Evolutionary conservation across 371 early-diverging fungal species (phyloP), one percentile per base, ranked within the genome.

Genomic region (Mucor mucedo): DNA sequence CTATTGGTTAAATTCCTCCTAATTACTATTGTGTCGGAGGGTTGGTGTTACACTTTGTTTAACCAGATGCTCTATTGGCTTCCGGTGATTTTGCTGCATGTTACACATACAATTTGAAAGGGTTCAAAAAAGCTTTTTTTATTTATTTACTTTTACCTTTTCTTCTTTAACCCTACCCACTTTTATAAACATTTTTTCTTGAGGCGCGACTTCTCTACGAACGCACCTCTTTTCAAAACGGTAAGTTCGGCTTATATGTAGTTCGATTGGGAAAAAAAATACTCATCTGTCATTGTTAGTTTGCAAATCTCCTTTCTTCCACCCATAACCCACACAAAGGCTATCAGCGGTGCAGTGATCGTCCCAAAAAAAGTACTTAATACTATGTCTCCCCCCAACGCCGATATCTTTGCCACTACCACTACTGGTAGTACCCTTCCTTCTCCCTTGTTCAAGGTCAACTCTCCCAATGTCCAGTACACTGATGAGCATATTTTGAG

Each of bases 291-390:
- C 53, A 42, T 58, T 11, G 11, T 21, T 63, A 83, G 92, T 93
- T 92, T 85, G 88, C 93, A 79, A 95, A 92, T 83, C 88, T 86
- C 60, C 83, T 93, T 68, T 74, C 86, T 72, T 91, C 92, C 56
- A 76, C 90, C 61, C 95, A 96, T 87, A 96, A 96, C 86, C 89
- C 90, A 65, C 89, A 93, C 86, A 85, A 93, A 84, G 94, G 94
- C 72, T 81, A 70, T 75, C 87, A 84, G 65, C 65, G 83, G 70
- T 79, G 78, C 75, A 78, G 84, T 88, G 93, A 84, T 79, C 82
- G 80, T 80, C 84, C 84, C 78, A 92, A 66, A 89, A 88, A 90
- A 89, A 68, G 64, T 73, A 48, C 70, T 74, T 84, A 83, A 78
- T 55, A 71, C 48, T 52, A 63, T 70, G 63, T 63, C 75, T 50